A percentile compares a stretch with the other conserved stretches of the same genome.
Conservation (phyloP, 2,329 filamentous ascomycete genomes). For the Aspergillus costaricaensis region DNA sequence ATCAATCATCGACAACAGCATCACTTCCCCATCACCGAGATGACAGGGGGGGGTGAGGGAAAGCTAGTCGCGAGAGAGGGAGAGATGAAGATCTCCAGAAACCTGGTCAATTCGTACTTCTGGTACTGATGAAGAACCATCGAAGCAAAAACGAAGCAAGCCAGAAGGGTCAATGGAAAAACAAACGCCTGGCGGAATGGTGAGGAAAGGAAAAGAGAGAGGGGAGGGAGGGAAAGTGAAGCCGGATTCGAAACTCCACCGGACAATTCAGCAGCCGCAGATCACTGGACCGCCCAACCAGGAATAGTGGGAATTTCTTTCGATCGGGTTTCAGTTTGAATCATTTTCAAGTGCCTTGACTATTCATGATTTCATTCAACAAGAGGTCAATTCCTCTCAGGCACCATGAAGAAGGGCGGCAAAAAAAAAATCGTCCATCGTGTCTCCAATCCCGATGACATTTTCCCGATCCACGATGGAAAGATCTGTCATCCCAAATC, state of each 20-base stretch:
- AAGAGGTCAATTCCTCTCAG: neutral
- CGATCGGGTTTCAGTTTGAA: neutral
- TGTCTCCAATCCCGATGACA: neutral
- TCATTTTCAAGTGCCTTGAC: neutral
- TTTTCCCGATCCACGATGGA: neutral
- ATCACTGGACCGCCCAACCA: slow-evolving; percentile 14
- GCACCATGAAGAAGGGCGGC: neutral
- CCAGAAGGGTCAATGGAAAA: neutral
- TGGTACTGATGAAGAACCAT: neutral
- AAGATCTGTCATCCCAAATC: neutral
- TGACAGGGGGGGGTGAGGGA: slow-evolving; percentile 7
- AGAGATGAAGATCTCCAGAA: neutral
- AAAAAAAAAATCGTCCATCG: neutral
- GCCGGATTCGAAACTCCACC: neutral
- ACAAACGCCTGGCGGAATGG: neutral
- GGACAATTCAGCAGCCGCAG: slow-evolving; percentile 7
- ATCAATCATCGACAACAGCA: slow-evolving; percentile 1
- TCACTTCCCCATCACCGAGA: neutral
- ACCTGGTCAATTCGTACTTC: neutral
- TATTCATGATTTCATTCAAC: neutral
- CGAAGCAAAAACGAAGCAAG: neutral
- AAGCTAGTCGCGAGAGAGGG: neutral
- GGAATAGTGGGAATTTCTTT: neutral
- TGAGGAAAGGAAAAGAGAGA: neutral
- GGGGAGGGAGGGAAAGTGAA: neutral